Percentiles rank a stretch among this genome's conserved stretches.
phyloP scores from a whole-genome alignment of 2,329 filamentous ascomycete species.

The Sphaerulina musiva region DNA sequence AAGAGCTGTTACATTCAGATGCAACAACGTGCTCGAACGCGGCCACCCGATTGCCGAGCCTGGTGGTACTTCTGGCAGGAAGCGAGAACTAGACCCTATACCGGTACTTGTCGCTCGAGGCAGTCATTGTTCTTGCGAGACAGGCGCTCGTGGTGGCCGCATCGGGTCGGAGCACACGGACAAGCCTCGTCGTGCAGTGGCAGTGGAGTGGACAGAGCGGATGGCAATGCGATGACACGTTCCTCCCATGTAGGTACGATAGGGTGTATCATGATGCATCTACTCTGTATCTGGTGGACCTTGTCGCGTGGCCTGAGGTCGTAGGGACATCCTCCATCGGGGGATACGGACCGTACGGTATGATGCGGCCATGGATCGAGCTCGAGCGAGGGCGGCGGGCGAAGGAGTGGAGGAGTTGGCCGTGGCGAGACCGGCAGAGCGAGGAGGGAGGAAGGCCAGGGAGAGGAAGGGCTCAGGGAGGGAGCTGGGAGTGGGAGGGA shows the following conservation, averaged over 20 bases:
- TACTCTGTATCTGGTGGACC: not conserved
- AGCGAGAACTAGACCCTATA: not conserved
- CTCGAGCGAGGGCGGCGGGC: not conserved
- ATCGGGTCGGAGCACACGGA: not conserved
- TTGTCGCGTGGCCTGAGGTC: conserved; percentile 5
- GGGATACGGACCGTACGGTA: not conserved
- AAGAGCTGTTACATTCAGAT: conserved; percentile 3
- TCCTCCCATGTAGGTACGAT: not conserved
- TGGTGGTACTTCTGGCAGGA: not conserved
- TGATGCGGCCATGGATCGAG: not conserved
- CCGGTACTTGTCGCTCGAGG: too few species aligned
- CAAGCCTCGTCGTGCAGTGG: not conserved
- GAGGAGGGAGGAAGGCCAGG: not conserved
- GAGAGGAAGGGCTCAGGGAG: too few species aligned
- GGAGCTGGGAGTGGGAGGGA: too few species aligned
- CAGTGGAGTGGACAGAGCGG: not conserved
- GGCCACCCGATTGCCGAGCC: conserved; percentile 9
- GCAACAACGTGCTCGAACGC: conserved; percentile 16
- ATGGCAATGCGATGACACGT: conserved; percentile 7
- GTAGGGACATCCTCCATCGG: not conserved
- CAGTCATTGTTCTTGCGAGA: not conserved
- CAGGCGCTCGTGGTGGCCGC: not conserved
- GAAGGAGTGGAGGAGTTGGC: not conserved
- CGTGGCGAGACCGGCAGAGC: not conserved
- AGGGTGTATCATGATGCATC: too few species aligned